Evolutionary conservation across 2,329 filamentous ascomycete genomes (phyloP), one percentile per base, ranked within the genome.

Genomic region (Ambrosiella xylebori): DNA sequence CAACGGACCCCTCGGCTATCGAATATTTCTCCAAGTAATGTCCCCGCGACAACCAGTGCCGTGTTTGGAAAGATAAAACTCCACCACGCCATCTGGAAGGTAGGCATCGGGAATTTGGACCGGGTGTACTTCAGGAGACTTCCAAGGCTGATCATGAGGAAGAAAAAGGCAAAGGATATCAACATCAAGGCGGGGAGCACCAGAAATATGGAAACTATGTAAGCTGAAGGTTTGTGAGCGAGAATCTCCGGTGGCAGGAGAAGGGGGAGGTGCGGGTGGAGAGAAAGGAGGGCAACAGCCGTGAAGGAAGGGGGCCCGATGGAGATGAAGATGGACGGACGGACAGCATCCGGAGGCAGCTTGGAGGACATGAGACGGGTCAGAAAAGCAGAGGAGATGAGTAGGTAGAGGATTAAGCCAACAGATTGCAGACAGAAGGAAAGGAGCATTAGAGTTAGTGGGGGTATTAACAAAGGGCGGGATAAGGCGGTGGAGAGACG

Each of bases 11-110:
- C 76, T 5, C 69, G 67, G 63, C 74, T 80, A 1, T 76, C 69
- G 50, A 86, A 79, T 0, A 81, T 80, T 8, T 75, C 73, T 0
- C 79, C 85, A 54, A 93, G 77, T 1, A 83, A 79, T 62, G 86
- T 82, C 0, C 86, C 93, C 0, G 86, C 84, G 0, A 83, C 86
- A n/a, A 78, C 78, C 60, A 88, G 70, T 0, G 84, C 85, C 0
- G 86, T 90, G 64, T 90, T 88, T 1, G 86, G 86, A 65, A 90
- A 90, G 4, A 90, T 76, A 68, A 90, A 91, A 2, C 81, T 86
- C 69, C 84, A 93, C 82, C 86, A 94, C 1, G 83, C 87, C 85
- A 93, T 90, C 15, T 85, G 83, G 65, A 90, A 93, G 3, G 81
- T 76, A 1, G 47, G 47, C 72, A 89, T 80, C 60, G 74, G 77